Percentiles rank a stretch among this genome's conserved stretches.
These are phyloP conservation scores for Aspergillus udagawae DNA, from an alignment of 2,329 filamentous ascomycete genomes.

Conservation along the genomic window DNA sequence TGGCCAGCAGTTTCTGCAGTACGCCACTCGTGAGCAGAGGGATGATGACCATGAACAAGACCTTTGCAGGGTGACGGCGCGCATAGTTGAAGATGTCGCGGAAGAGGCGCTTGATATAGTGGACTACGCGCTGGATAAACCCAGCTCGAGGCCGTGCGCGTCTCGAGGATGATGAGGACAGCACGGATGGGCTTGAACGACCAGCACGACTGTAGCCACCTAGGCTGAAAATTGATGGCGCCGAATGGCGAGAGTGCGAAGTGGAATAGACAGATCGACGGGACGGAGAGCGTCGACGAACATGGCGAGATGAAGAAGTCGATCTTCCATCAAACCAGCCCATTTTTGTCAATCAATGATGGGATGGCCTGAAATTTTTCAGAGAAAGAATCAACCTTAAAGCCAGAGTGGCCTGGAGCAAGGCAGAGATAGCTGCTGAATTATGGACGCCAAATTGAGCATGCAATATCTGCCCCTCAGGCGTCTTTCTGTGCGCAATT, in stretches of 20 bases:
- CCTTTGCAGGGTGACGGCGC: constrained; percentile 78
- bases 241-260: constrained; percentile 35
- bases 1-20: constrained; percentile 69
- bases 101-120: constrained; percentile 72
- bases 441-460: background rate
- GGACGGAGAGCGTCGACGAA: constrained; percentile 35
- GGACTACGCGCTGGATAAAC: constrained; percentile 70
- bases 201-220: constrained; percentile 30
- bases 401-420: background rate
- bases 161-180: constrained; percentile 66
- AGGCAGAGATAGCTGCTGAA: background rate
- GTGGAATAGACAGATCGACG: constrained; percentile 35
- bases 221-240: constrained; percentile 46
- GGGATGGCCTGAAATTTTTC: background rate
- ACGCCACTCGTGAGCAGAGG: constrained; percentile 82
- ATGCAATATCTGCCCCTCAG: background rate
- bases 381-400: background rate
- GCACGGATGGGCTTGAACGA: constrained; percentile 43
- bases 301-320: constrained; percentile 26
- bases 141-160: constrained; percentile 71
- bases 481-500: background rate
- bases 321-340: constrained; percentile 45
- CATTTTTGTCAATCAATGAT: constrained; percentile 26
- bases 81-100: constrained; percentile 79
- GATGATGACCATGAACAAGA: constrained; percentile 82